Evolutionary conservation across 352 stramenopile species (phyloP).

Genomic region (Ochromonadaceae sp.): DNA sequence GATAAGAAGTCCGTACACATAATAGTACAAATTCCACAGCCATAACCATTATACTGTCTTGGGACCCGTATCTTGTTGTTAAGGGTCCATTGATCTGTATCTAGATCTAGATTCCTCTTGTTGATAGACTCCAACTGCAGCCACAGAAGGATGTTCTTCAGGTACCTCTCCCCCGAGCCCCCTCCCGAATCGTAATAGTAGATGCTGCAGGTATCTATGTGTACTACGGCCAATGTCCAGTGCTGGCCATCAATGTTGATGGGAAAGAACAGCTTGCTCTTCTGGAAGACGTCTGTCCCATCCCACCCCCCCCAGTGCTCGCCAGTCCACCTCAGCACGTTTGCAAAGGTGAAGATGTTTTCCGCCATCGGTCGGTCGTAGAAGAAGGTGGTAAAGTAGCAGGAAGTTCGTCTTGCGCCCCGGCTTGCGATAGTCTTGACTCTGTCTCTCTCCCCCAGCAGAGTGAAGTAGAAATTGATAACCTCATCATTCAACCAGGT

Average conservation of each 20-base stretch:
- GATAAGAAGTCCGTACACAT: constrained; percentile 22
- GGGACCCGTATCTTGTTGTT: constrained; percentile 17
- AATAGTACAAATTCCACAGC: constrained; percentile 31
- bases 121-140: constrained; percentile 27
- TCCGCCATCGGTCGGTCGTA: constrained; percentile 34
- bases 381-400: constrained; percentile 46
- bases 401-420: constrained; percentile 19
- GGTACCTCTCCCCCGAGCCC: constrained; percentile 14
- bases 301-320: constrained; percentile 20
- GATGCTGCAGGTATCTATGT: constrained; percentile 34
- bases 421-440: too few species aligned
- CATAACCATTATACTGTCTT: constrained; percentile 29
- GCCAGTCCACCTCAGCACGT: constrained; percentile 31
- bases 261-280: constrained; percentile 35
- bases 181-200: constrained; percentile 34
- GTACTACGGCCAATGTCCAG: constrained; percentile 37
- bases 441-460: constrained; percentile 30
- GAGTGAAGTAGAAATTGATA: constrained; percentile 39
- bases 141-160: constrained; percentile 20
- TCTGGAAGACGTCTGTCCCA: constrained; percentile 36
- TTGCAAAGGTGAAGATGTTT: constrained; percentile 33
- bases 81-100: constrained; percentile 22
- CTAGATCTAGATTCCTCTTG: constrained; percentile 25
- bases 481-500: constrained; percentile 44
- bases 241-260: constrained; percentile 39